Base-by-base conservation (phyloP, 2,329 filamentous ascomycete genomes). In the Xylaria sp. region DNA sequence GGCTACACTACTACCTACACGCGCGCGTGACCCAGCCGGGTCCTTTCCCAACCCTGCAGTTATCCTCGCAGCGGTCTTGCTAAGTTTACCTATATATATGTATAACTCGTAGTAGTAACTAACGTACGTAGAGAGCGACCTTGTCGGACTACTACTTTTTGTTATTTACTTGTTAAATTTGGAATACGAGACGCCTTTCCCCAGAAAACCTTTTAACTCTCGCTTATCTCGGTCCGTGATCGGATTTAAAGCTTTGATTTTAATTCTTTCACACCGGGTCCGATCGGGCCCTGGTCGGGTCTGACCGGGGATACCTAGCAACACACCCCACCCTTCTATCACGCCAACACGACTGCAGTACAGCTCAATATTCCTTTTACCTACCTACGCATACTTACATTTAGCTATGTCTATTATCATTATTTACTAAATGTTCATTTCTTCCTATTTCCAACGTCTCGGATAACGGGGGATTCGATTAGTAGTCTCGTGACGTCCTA, bases 191-290 rank as follows among this genome's bases (percentile, higher is more conserved):
- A 18, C 8, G n/a, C 10, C 28, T 15, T 12, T 23, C 34, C 20
- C 28, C 3, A 28, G 28, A 28, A 28, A 28, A 3, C 28, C 52
- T 25, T 28, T 20, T 32, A 32, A 10, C 23, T 59, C 28, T 34
- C 5, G 39, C 55, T 58, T 44, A 25, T n/a, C 10, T 46, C 39
- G 23, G 46, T 37, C 34, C 46, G 34, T 25, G 48, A 20, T 62
- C 41, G 15, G 9, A 39, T 61, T 46, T 61, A 55, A 37, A 50
- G 57, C 12, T 61, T 25, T 44, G 28, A 32, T 20, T 46, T 46
- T 50, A 28, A n/a, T 48, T 32, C 62, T 20, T 20, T 48, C 8
- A 20, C 7, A 48, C 46, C 46, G 46, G 46, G 46, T 20, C 46
- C n/a, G 46, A 48, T 20, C 46, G 41, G 41, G 13, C 18, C 41